Base-by-base conservation (phyloP, 768 basidiomycete genomes). In the Stropharia rugosoannulata region DNA sequence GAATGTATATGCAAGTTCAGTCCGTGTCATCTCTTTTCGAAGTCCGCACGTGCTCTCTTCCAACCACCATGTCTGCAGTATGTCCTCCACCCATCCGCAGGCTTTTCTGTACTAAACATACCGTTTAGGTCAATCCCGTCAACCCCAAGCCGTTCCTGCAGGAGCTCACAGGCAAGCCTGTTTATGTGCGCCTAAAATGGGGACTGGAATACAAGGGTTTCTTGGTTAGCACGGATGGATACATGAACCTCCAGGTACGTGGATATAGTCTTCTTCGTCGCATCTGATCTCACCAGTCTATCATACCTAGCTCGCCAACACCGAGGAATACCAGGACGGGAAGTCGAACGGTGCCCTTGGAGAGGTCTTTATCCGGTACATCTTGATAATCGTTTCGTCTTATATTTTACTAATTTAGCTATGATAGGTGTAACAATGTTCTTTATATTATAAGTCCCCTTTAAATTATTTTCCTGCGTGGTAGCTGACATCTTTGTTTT, bases 81-180 rank as follows among this genome's bases (percentile, higher is more conserved):
- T 55, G 84, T 79, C 61, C 56, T 61, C 49, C 36, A 57, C 39
- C 29, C 52, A 44, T 50, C 55, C 27, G 22, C 40, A 27, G 40
- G 36, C 51, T 45, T 25, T 42, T 39, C 44, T 41, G 53, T 49
- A 55, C 38, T 41, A 54, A 56, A 52, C 32, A 48, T 46, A 65
- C 43, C 61, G 51, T 38, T 13, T 69, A 90, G 88, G 87, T 91
- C 67, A 85, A 86, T 65, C 95, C 95, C 62, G 93, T 98, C 66
- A 99, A 99, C 75, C 97, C 97, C 18, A 98, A 98, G 76, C 97
- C 97, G 5, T 98, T 98, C 78, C 82, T 99, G 66, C 95, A 98
- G 76, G 95, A 97, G 71, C 86, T 98, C 62, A 98, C 97, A 25
- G 97, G 97, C 60, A 98, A 99, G 79, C 88, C 90, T 38, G 93